A percentile compares a stretch with the other conserved stretches of the same genome.
Conservation (phyloP, 139 green algal species). For the Chlamydomonas eustigma region DNA sequence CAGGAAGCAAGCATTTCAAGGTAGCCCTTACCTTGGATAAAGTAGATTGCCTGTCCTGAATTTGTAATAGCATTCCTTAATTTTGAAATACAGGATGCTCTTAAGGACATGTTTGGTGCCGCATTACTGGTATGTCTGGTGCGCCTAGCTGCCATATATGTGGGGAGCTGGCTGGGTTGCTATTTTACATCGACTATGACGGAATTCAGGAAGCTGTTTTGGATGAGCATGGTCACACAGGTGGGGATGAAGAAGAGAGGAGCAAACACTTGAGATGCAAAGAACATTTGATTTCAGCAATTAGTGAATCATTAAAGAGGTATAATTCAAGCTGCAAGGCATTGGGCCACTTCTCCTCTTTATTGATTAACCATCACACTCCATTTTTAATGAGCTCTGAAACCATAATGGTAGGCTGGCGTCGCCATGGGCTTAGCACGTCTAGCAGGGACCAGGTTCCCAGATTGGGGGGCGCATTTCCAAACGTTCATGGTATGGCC, state of each 20-base stretch:
- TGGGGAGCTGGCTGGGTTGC: constrained; percentile 63
- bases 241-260: no score
- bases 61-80: no score
- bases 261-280: no score
- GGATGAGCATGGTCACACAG: constrained; percentile 82
- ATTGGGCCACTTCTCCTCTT: no score
- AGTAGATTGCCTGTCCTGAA: no score
- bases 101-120: constrained; percentile 56
- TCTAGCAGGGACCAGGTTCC: constrained; percentile 58
- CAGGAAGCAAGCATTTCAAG: no score
- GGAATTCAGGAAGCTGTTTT: constrained; percentile 57
- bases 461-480: constrained; percentile 73
- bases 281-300: not conserved
- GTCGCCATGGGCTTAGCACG: constrained; percentile 82
- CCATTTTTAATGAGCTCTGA: no score
- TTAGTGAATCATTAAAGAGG: no score
- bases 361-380: no score
- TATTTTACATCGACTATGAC: constrained; percentile 29
- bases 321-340: no score
- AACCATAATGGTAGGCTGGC: constrained; percentile 41
- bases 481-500: constrained; percentile 63
- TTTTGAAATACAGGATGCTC: constrained; percentile 41
- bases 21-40: no score
- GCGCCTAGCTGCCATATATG: constrained; percentile 57
- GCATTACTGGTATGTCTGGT: constrained; percentile 51